phyloP scores from a whole-genome alignment of 108 stramenopile genomes.

The Bacterosira constricta region DNA sequence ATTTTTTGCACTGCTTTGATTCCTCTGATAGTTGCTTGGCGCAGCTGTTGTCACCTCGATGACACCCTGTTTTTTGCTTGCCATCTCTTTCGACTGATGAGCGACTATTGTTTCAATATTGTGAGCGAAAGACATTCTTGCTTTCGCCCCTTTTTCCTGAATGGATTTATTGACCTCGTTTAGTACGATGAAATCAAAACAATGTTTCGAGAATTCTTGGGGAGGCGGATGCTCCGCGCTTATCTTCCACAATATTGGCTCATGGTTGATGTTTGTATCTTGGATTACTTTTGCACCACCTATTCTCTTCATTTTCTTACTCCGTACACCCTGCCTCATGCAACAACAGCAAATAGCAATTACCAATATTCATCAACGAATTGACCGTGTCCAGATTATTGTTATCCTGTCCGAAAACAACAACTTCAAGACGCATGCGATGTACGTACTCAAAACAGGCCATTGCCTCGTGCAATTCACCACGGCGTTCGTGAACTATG shows the following conservation, averaged over 20 bases:
- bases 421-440: background rate
- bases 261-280: constrained; percentile 4
- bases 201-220: background rate
- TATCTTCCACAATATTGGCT: constrained; percentile 4
- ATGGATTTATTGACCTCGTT: background rate
- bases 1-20: background rate
- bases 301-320: constrained; percentile 23
- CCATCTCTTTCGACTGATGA: too few species aligned
- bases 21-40: background rate
- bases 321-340: too few species aligned
- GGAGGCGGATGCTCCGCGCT: background rate
- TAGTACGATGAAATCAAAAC: background rate
- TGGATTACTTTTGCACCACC: constrained; percentile 2
- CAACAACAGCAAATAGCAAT: too few species aligned
- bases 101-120: background rate
- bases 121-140: constrained; percentile 11
- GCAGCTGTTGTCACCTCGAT: background rate
- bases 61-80: background rate
- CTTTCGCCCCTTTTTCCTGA: background rate
- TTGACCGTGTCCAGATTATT: constrained; percentile 9
- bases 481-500: constrained; percentile 32
- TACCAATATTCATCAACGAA: constrained; percentile 31
- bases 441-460: constrained; percentile 19
- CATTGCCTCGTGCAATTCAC: constrained; percentile 18
- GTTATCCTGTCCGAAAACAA: background rate